Evolutionary conservation across 441 rosid species (phyloP).

Genomic region (Brassica hybrid): DNA sequence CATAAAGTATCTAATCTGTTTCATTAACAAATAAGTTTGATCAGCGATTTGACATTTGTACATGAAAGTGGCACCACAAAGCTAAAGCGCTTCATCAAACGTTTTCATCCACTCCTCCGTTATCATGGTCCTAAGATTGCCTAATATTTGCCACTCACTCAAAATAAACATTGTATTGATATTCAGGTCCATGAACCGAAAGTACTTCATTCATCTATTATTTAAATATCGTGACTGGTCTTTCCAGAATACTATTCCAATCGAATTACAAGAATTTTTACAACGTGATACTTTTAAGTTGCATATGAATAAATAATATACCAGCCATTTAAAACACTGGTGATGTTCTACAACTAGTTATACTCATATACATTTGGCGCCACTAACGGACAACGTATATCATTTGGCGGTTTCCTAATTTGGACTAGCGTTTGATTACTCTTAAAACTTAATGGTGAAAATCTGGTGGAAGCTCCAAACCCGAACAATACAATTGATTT

Average conservation of each 20-base stretch:
- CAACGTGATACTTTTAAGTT: not conserved
- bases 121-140: conserved; percentile 29
- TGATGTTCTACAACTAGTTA: not conserved
- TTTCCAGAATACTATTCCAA: not conserved
- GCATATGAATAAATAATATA: not conserved
- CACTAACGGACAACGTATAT: too few species aligned
- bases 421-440: conserved; percentile 15
- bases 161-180: conserved; percentile 24
- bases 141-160: conserved; percentile 1
- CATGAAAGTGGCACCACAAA: conserved; percentile 11
- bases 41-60: conserved; percentile 21
- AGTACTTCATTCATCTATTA: conserved; percentile 15
- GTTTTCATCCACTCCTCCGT: conserved; percentile 20
- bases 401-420: conserved; percentile 24
- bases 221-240: not conserved
- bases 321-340: not conserved
- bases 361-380: not conserved
- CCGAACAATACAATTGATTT: conserved; percentile 2
- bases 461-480: conserved; percentile 19
- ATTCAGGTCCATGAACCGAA: conserved; percentile 30
- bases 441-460: not conserved
- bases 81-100: conserved; percentile 20
- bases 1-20: not conserved
- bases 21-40: not conserved
- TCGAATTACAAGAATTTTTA: not conserved